Percentiles rank a stretch among this genome's conserved stretches.
These are phyloP conservation scores for Myriosclerotinia curreyana DNA, from an alignment of 2,329 filamentous ascomycete genomes.

Conservation along the genomic window DNA sequence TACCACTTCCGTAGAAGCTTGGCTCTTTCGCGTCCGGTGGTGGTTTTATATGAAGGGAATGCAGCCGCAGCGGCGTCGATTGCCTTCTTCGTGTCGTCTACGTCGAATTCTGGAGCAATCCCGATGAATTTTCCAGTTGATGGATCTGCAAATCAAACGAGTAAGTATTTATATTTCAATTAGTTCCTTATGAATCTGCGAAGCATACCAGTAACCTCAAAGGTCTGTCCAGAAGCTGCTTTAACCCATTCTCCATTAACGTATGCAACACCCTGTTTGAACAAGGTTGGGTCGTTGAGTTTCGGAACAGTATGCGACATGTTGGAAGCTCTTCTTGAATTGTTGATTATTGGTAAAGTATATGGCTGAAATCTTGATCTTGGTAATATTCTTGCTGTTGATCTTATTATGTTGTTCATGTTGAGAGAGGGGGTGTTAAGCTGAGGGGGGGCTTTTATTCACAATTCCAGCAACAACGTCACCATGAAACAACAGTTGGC, in stretches of 20 bases:
- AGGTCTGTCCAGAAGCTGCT: conserved; percentile 84
- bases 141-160: conserved; percentile 77
- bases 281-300: conserved; percentile 75
- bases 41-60: conserved; percentile 65
- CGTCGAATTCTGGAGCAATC: conserved; percentile 78
- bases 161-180: conserved; percentile 18
- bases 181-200: not conserved
- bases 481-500: no score
- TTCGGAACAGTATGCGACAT: conserved; percentile 43
- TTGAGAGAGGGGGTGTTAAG: conserved; percentile 17
- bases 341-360: conserved; percentile 31
- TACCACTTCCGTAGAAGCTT: conserved; percentile 78
- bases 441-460: conserved; percentile 7
- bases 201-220: conserved; percentile 68
- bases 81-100: conserved; percentile 72
- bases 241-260: conserved; percentile 91
- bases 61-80: conserved; percentile 81
- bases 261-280: conserved; percentile 78
- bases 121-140: conserved; percentile 78
- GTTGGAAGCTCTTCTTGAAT: conserved; percentile 29
- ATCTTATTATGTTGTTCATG: conserved; percentile 34
- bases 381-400: conserved; percentile 29
- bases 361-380: conserved; percentile 33
- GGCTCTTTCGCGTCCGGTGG: conserved; percentile 71
- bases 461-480: not conserved